These are phyloP conservation scores for Aethionema arabicum DNA, from an alignment of 345 rosid species.

Conservation along the genomic window DNA sequence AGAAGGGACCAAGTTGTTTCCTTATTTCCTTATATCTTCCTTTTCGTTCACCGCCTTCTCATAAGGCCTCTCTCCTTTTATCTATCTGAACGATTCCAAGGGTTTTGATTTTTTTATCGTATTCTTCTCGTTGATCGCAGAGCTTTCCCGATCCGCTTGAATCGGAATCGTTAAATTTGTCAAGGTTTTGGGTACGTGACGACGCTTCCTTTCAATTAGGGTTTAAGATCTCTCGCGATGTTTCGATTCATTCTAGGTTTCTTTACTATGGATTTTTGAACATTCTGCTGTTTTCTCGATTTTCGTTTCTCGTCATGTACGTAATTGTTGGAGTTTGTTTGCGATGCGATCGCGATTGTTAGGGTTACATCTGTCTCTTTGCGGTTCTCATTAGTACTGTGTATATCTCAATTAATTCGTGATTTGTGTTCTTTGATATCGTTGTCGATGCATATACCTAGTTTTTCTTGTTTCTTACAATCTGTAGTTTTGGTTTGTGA, in stretches of 20 bases:
- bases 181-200: conserved; percentile 22
- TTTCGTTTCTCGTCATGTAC: not conserved
- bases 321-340: not conserved
- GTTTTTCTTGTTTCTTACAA: not conserved
- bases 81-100: conserved; percentile 12
- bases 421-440: conserved; percentile 5
- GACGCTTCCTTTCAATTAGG: conserved; percentile 20
- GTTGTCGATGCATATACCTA: not conserved
- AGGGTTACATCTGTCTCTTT: conserved; percentile 28
- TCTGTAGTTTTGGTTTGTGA: conserved; percentile 7
- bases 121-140: conserved; percentile 7
- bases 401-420: not conserved
- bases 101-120: conserved; percentile 26
- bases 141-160: conserved; percentile 23
- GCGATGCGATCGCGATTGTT: conserved; percentile 26
- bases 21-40: conserved; percentile 4
- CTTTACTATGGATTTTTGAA: not conserved
- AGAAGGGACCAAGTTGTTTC: conserved; percentile 15
- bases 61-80: conserved; percentile 33
- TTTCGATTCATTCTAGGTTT: conserved; percentile 19
- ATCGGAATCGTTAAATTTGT: conserved; percentile 14
- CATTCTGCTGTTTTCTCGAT: not conserved
- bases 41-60: conserved; percentile 27
- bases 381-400: conserved; percentile 23
- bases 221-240: conserved; percentile 30